Evolutionary conservation across 2,329 filamentous ascomycete species (phyloP).

Genomic region (Aspergillus piperis): DNA sequence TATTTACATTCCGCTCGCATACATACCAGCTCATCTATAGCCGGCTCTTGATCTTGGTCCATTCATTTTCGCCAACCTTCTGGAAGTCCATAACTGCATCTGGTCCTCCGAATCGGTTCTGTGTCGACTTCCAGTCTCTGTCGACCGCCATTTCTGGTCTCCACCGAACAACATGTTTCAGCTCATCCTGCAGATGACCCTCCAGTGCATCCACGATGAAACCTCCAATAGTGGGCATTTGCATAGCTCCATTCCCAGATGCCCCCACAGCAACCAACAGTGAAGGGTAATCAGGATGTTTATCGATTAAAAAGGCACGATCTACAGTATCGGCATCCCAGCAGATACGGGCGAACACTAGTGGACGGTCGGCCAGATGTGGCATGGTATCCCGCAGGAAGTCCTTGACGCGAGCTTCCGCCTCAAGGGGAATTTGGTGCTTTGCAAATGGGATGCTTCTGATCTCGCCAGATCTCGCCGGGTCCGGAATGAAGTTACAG

Average conservation of each 20-base stretch:
- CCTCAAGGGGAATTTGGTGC: constrained; percentile 47
- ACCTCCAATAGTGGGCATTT: constrained; percentile 51
- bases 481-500: constrained; percentile 47
- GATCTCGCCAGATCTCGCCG: constrained; percentile 26
- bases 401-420: constrained; percentile 49
- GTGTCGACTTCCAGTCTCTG: constrained; percentile 50
- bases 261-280: constrained; percentile 45
- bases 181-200: constrained; percentile 43
- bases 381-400: constrained; percentile 57
- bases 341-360: constrained; percentile 56
- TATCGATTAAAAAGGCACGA: constrained; percentile 54
- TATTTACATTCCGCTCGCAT: background rate
- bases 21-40: background rate
- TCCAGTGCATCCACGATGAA: constrained; percentile 53
- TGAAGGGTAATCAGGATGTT: constrained; percentile 47
- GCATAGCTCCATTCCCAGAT: constrained; percentile 41
- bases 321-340: constrained; percentile 61
- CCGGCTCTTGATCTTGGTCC: constrained; percentile 33
- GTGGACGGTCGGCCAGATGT: constrained; percentile 51
- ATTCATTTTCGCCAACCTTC: constrained; percentile 38
- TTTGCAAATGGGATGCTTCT: constrained; percentile 44
- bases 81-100: constrained; percentile 52
- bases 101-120: constrained; percentile 50
- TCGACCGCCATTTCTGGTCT: constrained; percentile 51
- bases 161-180: constrained; percentile 51